These are phyloP conservation scores for Canariomyces notabilis DNA, from an alignment of 2,329 filamentous ascomycete species.

Conservation along the genomic window DNA sequence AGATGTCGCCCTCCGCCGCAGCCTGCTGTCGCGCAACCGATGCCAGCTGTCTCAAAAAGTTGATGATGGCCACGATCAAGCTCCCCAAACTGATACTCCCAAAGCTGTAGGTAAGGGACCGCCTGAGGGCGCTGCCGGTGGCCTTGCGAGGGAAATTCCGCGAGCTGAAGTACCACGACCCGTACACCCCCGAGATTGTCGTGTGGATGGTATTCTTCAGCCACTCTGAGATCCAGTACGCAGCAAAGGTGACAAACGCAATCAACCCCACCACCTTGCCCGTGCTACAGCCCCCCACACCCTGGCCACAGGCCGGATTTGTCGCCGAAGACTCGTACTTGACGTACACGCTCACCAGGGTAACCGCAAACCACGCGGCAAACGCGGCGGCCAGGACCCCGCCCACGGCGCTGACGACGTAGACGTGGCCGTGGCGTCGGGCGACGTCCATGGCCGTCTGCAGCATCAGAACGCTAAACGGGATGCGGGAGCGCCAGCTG, in stretches of 20 bases:
- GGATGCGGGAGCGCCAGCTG: constrained; percentile 84
- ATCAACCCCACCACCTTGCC: constrained; percentile 79
- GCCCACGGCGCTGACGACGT: constrained; percentile 77
- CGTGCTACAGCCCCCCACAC: constrained; percentile 60
- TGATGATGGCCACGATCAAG: constrained; percentile 79
- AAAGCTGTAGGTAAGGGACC: constrained; percentile 85
- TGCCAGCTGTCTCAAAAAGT: constrained; percentile 75
- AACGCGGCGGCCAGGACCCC: constrained; percentile 72
- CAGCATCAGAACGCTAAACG: constrained; percentile 86
- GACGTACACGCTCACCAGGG: constrained; percentile 79
- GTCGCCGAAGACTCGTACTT: constrained; percentile 64
- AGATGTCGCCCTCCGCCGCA: constrained; percentile 61
- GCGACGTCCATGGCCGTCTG: constrained; percentile 81
- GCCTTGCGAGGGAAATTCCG: constrained; percentile 67
- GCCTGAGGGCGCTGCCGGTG: constrained; percentile 76
- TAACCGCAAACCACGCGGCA: constrained; percentile 80
- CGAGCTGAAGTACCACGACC: constrained; percentile 84
- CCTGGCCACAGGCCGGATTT: constrained; percentile 48
- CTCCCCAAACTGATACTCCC: constrained; percentile 86
- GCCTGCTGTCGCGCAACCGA: constrained; percentile 68
- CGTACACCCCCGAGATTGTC: constrained; percentile 82
- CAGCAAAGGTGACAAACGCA: constrained; percentile 83
- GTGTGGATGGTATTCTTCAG: constrained; percentile 91
- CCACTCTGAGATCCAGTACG: constrained; percentile 92
- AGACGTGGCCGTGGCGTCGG: constrained; percentile 79